Percentiles rank a stretch among this genome's conserved stretches.
These are phyloP conservation scores for Tetrapisispora taiwanensis DNA, from an alignment of 805 yeast genomes.

Conservation along the genomic window DNA sequence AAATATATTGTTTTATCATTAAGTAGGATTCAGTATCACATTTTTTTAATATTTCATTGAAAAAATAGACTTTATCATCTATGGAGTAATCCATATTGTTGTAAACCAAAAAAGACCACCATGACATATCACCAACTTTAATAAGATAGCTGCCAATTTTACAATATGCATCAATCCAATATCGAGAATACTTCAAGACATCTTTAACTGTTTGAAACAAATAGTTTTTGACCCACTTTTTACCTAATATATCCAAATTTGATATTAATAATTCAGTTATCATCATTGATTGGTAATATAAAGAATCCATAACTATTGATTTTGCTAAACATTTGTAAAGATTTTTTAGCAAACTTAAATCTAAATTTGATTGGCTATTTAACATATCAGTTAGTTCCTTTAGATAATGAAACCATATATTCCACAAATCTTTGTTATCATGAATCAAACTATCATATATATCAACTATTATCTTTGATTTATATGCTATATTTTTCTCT, in stretches of 20 bases:
- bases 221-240: conserved; percentile 17
- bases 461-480: conserved; percentile 7
- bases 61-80: conserved; percentile 11
- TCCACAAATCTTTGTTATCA: background rate
- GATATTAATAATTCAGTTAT: background rate
- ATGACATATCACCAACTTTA: conserved; percentile 13
- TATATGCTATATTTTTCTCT: conserved; percentile 9
- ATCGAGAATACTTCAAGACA: conserved; percentile 8
- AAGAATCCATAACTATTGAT: background rate
- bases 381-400: conserved; percentile 6
- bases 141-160: conserved; percentile 16
- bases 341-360: background rate
- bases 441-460: conserved; percentile 5
- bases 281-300: background rate
- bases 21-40: conserved; percentile 19
- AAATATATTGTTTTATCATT: conserved; percentile 15
- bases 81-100: conserved; percentile 13
- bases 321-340: background rate
- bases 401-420: conserved; percentile 10
- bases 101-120: conserved; percentile 27
- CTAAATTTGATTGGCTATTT: background rate
- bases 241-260: conserved; percentile 4
- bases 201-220: conserved; percentile 15
- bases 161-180: conserved; percentile 21
- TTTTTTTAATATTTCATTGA: conserved; percentile 10